phyloP scores from a whole-genome alignment of 208 protist species.

The Crithidia acanthocephali region DNA sequence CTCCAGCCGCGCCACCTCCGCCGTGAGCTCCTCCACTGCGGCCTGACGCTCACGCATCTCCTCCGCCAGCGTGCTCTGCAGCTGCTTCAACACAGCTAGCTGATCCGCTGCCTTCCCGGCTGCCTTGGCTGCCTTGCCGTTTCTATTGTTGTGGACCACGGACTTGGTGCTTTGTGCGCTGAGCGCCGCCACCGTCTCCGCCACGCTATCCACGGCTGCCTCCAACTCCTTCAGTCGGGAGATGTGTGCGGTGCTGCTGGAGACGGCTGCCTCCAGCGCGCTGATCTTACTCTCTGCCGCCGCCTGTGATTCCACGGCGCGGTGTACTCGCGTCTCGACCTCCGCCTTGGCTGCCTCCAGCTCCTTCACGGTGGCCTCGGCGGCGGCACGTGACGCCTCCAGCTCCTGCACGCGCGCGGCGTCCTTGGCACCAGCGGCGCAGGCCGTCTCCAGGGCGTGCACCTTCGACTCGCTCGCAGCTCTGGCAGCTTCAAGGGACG shows the following conservation, averaged over 20 bases:
- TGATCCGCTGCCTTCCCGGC: background rate
- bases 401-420: no score
- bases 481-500: slow-evolving; percentile 3
- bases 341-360: slow-evolving; percentile 7
- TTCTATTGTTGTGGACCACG: no score
- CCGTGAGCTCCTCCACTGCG: background rate
- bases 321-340: slow-evolving; percentile 2
- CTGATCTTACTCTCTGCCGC: slow-evolving; percentile 1
- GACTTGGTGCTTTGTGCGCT: background rate
- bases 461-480: background rate
- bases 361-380: no score
- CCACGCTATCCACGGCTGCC: background rate
- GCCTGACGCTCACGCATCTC: background rate
- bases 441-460: background rate
- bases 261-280: slow-evolving; percentile 14
- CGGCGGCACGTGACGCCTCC: no score
- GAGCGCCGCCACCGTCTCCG: background rate
- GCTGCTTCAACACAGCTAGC: background rate
- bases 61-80: background rate
- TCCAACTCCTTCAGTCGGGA: background rate
- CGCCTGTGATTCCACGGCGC: background rate
- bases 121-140: background rate
- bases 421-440: no score
- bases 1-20: slow-evolving; percentile 4
- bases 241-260: slow-evolving; percentile 1